Percentiles rank a stretch among this genome's conserved stretches.
phyloP scores from a whole-genome alignment of 2,329 filamentous ascomycete genomes.

The Tolypocladium endophyticum region DNA sequence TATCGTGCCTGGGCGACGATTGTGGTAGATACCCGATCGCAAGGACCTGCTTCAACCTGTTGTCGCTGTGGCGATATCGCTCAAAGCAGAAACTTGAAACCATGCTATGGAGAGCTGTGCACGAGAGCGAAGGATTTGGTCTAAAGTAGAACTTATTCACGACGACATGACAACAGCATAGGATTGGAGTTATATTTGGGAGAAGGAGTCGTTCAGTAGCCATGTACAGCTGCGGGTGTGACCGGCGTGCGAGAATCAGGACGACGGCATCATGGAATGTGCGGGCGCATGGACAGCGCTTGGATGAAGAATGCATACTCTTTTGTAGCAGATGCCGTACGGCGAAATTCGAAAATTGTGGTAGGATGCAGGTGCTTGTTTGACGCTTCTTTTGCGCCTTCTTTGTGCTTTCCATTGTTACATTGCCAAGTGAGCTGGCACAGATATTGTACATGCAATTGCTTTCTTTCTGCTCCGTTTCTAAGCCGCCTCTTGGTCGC shows the following conservation, averaged over 20 bases:
- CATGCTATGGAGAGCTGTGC: slow-evolving; percentile 76
- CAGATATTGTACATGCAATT: neutral
- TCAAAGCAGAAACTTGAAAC: slow-evolving; percentile 56
- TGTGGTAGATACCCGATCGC: slow-evolving; percentile 69
- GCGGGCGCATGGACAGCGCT: neutral
- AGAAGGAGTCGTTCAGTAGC: neutral
- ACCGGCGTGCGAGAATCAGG: neutral
- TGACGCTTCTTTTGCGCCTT: neutral
- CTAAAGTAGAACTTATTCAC: slow-evolving; percentile 48
- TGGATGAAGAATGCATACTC: neutral
- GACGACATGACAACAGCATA: slow-evolving; percentile 9
- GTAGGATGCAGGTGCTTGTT: neutral
- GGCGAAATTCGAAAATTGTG: neutral
- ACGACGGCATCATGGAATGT: neutral
- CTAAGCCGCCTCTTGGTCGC: slow-evolving; percentile 20
- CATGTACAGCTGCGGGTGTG: neutral
- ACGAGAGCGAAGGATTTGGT: slow-evolving; percentile 85
- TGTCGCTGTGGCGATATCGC: slow-evolving; percentile 65
- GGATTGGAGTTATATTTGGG: neutral
- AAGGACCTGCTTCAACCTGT: slow-evolving; percentile 81
- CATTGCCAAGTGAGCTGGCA: neutral
- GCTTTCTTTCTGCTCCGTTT: neutral
- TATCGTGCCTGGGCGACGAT: slow-evolving; percentile 68
- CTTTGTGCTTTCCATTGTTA: neutral
- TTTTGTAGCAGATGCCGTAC: neutral